These are phyloP conservation scores for Chaetomium tenue DNA, from an alignment of 495 filamentous ascomycete genomes.

Conservation along the genomic window DNA sequence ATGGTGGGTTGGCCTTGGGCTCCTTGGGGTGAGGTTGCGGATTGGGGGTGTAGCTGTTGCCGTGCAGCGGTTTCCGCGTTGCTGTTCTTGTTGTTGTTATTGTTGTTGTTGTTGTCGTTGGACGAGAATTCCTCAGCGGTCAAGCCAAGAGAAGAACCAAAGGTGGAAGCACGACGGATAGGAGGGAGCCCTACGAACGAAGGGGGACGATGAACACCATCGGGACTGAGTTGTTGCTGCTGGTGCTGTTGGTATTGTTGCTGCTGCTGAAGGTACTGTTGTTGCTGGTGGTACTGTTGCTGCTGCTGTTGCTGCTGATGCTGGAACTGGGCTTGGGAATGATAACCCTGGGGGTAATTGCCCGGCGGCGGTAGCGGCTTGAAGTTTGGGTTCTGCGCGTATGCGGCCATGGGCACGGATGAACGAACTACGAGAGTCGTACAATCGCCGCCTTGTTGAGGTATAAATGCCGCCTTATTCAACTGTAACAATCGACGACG, in stretches of 20 bases:
- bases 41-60: constrained; percentile 19
- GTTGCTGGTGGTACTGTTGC: constrained; percentile 24
- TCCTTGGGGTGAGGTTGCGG: constrained; percentile 1
- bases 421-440: background rate
- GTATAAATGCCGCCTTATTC: too few species aligned
- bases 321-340: constrained; percentile 12
- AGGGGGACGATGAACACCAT: constrained; percentile 33
- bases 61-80: constrained; percentile 3
- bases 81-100: too few species aligned
- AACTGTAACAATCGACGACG: background rate
- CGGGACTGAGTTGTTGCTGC: constrained; percentile 20
- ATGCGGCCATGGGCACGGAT: constrained; percentile 37
- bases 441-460: too few species aligned
- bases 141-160: constrained; percentile 41
- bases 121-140: constrained; percentile 23
- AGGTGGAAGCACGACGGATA: constrained; percentile 53
- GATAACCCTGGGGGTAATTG: constrained; percentile 27
- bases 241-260: constrained; percentile 27
- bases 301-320: constrained; percentile 25
- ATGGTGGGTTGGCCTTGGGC: constrained; percentile 1
- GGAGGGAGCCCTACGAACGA: constrained; percentile 51
- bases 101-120: constrained; percentile 21
- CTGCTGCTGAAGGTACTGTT: constrained; percentile 24
- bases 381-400: constrained; percentile 36
- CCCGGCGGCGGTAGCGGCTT: constrained; percentile 29